Percentiles rank a stretch among this genome's conserved stretches.
Conservation (phyloP, 192 early-diverging fungal species). For the Coemansia sp. region DNA sequence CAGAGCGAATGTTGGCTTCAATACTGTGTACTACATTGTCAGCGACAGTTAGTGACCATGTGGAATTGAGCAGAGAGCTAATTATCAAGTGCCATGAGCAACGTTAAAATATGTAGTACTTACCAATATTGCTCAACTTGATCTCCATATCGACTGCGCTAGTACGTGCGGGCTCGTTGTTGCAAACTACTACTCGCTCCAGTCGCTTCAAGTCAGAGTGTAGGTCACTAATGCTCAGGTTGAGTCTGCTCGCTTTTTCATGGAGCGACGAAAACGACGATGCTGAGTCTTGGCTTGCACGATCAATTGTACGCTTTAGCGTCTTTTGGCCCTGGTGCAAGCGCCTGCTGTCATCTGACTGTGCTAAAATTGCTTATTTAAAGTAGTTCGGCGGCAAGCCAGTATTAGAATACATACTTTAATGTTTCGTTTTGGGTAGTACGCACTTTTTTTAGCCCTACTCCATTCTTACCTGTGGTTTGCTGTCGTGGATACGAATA, state of each 20-base stretch:
- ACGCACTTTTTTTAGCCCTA: neutral
- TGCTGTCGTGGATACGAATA: slow-evolving; percentile 4
- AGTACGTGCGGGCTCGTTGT: slow-evolving; percentile 21
- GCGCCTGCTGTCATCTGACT: slow-evolving; percentile 28
- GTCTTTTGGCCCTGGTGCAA: slow-evolving; percentile 46
- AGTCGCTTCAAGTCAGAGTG: slow-evolving; percentile 52
- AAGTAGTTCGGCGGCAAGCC: neutral
- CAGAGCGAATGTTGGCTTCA: neutral
- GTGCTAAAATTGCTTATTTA: neutral
- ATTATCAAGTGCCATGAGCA: neutral
- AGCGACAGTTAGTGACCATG: no score
- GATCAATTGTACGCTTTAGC: slow-evolving; percentile 41
- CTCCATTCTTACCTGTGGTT: slow-evolving; percentile 18
- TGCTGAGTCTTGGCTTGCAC: slow-evolving; percentile 25
- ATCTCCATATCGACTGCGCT: slow-evolving; percentile 41
- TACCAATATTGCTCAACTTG: slow-evolving; percentile 43
- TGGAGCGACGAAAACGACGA: slow-evolving; percentile 42
- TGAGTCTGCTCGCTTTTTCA: slow-evolving; percentile 51
- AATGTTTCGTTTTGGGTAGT: neutral
- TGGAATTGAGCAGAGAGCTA: neutral
- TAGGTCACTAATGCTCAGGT: slow-evolving; percentile 47
- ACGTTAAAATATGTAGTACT: neutral
- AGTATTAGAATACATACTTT: neutral
- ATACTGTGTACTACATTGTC: neutral
- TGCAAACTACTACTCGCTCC: slow-evolving; percentile 32